Evolutionary conservation across 345 rosid genomes (phyloP), one percentile per base, ranked within the genome.

Genomic region (Populus nigra): DNA sequence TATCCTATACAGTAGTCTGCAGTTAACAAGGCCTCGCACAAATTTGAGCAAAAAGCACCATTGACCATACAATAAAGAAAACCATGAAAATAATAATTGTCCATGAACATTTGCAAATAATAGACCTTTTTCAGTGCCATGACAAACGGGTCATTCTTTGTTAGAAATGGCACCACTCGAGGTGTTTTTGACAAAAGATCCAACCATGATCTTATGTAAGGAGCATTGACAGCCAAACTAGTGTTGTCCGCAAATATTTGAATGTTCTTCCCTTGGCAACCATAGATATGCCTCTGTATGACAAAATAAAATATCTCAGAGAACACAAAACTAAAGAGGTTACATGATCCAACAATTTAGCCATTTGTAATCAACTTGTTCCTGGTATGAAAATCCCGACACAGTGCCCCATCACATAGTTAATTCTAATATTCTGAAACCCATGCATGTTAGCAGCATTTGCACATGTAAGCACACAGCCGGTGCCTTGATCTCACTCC

Each of bases 151-250:
- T 96, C 95, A 65, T 91, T 88, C 92, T 96, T 96, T 69, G 94
- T 84, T 63, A 96, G 88, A 83, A 92, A 91, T 25, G 99, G 99
- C 39, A 96, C 98, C 80, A 96, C 96, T 73, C 98, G 93, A 84
- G 98, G 97, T 67, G 97, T 93, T 81, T 63, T 90, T 81, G 97
- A 93, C 86, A 96, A 84, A 68, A 96, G 87, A 85, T 89, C 93
- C 87, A 92, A 84, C 99, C 97, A 96, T 74, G 94, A 89, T 73
- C 80, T 75, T 61, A 96, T 75, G 75, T 93, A 93, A 76, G 88
- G 87, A 35, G 95, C 95, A 81, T 87, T 91, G 50, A 93, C 91
- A 77, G 95, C 93, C 86, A 93, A 88, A 85, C 97, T 93, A 82
- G 94, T 89, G 65, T 86, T 85, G 69, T 96, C 97, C 4, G 92